Percentiles rank a stretch among this genome's conserved stretches.
Conservation (phyloP, 2,329 filamentous ascomycete genomes). For the Bipolaris sorokiniana region DNA sequence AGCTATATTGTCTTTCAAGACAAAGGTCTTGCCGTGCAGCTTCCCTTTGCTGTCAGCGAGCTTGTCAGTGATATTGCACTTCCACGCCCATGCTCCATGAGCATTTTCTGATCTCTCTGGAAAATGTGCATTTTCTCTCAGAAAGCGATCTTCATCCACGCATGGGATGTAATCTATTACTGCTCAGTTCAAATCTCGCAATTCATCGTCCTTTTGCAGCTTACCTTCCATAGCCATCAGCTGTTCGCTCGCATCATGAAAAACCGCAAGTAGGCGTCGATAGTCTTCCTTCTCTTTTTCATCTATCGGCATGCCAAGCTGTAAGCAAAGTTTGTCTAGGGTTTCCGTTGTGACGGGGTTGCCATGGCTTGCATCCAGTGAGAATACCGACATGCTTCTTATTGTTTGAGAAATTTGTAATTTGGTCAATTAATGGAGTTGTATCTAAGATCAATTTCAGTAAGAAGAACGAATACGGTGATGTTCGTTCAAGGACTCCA, state of each 20-base stretch:
- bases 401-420: background rate
- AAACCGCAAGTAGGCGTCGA: conserved; percentile 46
- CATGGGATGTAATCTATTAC: conserved; percentile 41
- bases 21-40: conserved; percentile 47
- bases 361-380: conserved; percentile 38
- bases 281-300: conserved; percentile 50
- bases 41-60: conserved; percentile 27
- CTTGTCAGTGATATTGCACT: conserved; percentile 46
- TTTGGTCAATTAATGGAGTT: background rate
- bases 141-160: conserved; percentile 45
- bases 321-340: conserved; percentile 41
- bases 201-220: conserved; percentile 26
- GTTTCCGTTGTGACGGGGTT: conserved; percentile 45
- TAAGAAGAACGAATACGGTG: background rate
- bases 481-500: background rate
- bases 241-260: conserved; percentile 49
- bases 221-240: conserved; percentile 46
- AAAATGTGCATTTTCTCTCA: conserved; percentile 39
- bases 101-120: conserved; percentile 44
- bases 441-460: background rate
- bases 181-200: background rate
- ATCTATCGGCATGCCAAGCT: conserved; percentile 43
- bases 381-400: conserved; percentile 49
- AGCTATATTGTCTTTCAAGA: conserved; percentile 43
- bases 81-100: conserved; percentile 55